These are phyloP conservation scores for Casuarina equisetifolia DNA, from an alignment of 306 rosid species.

Conservation along the genomic window DNA sequence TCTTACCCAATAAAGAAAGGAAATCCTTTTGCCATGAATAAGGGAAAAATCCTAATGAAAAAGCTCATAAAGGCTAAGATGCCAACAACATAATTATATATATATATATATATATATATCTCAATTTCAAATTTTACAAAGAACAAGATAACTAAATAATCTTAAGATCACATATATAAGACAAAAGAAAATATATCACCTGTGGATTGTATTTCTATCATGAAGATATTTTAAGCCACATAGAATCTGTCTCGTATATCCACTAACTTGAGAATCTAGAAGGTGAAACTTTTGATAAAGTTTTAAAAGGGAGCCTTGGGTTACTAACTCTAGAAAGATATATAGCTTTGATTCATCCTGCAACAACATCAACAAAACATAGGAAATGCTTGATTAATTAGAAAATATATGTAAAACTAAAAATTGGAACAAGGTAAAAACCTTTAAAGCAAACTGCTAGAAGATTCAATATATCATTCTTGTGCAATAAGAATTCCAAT, in stretches of 20 bases:
- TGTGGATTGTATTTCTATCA: slow-evolving; percentile 80
- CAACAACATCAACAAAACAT: slow-evolving; percentile 34
- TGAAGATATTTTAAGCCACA: slow-evolving; percentile 93
- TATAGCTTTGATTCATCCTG: slow-evolving; percentile 82
- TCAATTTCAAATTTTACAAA: too few relatives aligned
- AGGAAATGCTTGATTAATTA: slow-evolving; percentile 11
- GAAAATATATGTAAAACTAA: slow-evolving; percentile 11
- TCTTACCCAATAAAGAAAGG: neutral
- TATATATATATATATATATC: neutral
- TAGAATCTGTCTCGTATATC: slow-evolving; percentile 86
- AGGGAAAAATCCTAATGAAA: too few relatives aligned
- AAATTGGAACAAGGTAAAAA: slow-evolving; percentile 8
- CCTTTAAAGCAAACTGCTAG: slow-evolving; percentile 7
- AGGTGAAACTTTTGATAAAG: slow-evolving; percentile 65
- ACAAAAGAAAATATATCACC: slow-evolving; percentile 45
- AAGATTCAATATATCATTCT: neutral
- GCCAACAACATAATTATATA: neutral
- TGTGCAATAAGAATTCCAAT: too few relatives aligned
- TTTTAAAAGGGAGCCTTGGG: slow-evolving; percentile 79
- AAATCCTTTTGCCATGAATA: too few relatives aligned
- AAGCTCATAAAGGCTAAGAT: neutral
- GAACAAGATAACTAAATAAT: slow-evolving; percentile 10
- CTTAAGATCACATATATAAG: slow-evolving; percentile 5
- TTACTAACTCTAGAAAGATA: slow-evolving; percentile 87
- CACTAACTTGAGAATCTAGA: slow-evolving; percentile 77